A percentile compares a stretch with the other conserved stretches of the same genome.
Evolutionary conservation across 2,329 filamentous ascomycete species (phyloP).

Genomic region (Ophiostoma quercus): DNA sequence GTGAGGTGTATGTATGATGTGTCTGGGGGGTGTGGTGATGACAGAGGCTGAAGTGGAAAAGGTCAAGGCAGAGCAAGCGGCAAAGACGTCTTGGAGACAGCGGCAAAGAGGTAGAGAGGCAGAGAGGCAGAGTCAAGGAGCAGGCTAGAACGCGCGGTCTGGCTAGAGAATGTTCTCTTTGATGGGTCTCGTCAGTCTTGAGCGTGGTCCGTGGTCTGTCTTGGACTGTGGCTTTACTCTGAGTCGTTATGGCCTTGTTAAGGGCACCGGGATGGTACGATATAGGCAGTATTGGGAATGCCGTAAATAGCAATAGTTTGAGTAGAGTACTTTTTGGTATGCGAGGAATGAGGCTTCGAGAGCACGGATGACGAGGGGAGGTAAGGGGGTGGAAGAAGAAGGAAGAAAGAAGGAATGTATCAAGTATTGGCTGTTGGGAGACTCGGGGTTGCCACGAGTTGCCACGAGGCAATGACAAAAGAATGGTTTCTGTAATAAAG

Average conservation of each 20-base stretch:
- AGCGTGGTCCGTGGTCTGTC: not conserved
- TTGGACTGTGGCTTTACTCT: not conserved
- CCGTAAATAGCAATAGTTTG: not conserved
- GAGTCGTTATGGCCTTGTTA: not conserved
- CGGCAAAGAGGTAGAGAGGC: not conserved
- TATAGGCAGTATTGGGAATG: conserved; percentile 10
- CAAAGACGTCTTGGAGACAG: not conserved
- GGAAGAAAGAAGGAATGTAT: not conserved
- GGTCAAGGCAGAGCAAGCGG: not conserved
- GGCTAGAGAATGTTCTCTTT: conserved; percentile 5
- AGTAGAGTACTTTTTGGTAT: not conserved
- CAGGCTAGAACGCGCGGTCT: conserved; percentile 6
- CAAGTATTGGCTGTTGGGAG: not conserved
- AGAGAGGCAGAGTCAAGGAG: not conserved
- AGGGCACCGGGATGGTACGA: not conserved
- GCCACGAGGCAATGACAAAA: conserved; percentile 11
- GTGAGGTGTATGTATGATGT: not conserved
- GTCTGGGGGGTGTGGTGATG: not conserved
- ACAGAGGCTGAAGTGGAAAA: not conserved
- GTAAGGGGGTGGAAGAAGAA: not conserved
- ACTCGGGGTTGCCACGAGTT: conserved; percentile 6
- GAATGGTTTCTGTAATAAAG: not conserved
- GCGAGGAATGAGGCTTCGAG: conserved; percentile 11
- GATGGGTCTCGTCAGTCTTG: not conserved
- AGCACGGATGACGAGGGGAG: conserved; percentile 6